Base-by-base conservation (phyloP, 768 basidiomycete species). In the Saitozyma podzolica region DNA sequence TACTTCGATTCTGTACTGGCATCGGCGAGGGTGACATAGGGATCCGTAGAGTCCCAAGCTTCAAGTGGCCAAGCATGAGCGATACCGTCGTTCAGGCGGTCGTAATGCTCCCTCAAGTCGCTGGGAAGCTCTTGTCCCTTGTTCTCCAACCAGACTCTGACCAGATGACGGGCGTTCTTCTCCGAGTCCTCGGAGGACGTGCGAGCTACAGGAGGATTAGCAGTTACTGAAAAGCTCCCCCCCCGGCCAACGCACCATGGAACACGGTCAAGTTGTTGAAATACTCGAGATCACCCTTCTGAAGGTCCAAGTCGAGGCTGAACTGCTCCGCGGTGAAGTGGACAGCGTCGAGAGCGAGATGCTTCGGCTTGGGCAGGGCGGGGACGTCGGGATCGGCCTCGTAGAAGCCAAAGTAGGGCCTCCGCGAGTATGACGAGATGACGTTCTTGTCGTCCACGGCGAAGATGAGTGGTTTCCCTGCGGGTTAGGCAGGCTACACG, bases 211-310 rank as follows among this genome's bases (percentile, higher is more conserved):
- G 29, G 29, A 5, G 29, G 29, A 29, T 29, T 29, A 29, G 29
- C 29, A 29, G 2, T 29, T 5, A 5, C 29, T 29, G 2, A 29
- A 29, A 29, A 29, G 29, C 29, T n/a, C n/a, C 29, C 29, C 29
- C 2, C 29, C 29, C 29, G 29, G 29, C 29, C 13, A 4, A 53
- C 65, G 20, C 16, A 66, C 65, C 68, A 54, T 70, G 68, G 48
- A 43, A 67, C 11, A 66, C 59, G 17, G 65, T 67, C 10, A 64
- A 19, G 40, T 70, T 70, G 57, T 67, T 67, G 54, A 70, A 64
- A 41, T 64, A 70, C 60, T 70, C 68, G 6, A 70, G 54, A 52
- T 70, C 68, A 41, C 68, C 68, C 39, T 63, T 66, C 42, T 70
- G 40, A 8, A 70, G 57, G 49, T 70, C 57, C 6, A 70, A 40